Evolutionary conservation across 1,284 basidiomycete genomes (phyloP).

Genomic region (Ganoderma lucidum): DNA sequence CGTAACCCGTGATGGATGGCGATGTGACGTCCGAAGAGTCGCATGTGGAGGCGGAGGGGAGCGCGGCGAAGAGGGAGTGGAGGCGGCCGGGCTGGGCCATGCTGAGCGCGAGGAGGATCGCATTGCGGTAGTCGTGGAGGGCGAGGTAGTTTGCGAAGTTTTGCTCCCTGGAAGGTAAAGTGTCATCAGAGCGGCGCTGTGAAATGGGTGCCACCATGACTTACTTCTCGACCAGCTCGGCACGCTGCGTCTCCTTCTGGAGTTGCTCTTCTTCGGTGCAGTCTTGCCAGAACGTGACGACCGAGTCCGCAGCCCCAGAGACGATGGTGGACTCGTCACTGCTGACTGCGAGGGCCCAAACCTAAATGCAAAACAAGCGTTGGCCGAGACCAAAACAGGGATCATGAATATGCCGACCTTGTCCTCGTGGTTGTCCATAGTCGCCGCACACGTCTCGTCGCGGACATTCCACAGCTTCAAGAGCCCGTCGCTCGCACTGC

Average conservation of each 20-base stretch:
- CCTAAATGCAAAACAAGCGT: conserved; percentile 52
- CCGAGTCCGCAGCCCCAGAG: conserved; percentile 94
- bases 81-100: conserved; percentile 95
- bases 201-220: conserved; percentile 39
- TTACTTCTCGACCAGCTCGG: conserved; percentile 80
- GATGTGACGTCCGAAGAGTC: conserved; percentile 36
- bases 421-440: conserved; percentile 96
- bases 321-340: conserved; percentile 83
- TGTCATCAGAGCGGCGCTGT: conserved; percentile 10
- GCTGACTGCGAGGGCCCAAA: conserved; percentile 91
- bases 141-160: conserved; percentile 92
- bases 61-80: conserved; percentile 79
- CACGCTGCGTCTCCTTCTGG: conserved; percentile 76
- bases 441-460: conserved; percentile 87
- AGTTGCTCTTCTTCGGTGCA: conserved; percentile 82
- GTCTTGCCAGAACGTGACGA: conserved; percentile 95
- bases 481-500: conserved; percentile 91
- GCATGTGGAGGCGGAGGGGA: conserved; percentile 44
- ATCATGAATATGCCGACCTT: conserved; percentile 59
- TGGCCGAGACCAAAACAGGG: background rate
- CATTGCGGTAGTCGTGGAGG: conserved; percentile 90
- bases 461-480: conserved; percentile 96
- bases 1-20: conserved; percentile 66
- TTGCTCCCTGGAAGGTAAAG: conserved; percentile 76
- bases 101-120: conserved; percentile 89